These are phyloP conservation scores for Citrullus amarus DNA, from an alignment of 306 rosid genomes.

Conservation along the genomic window DNA sequence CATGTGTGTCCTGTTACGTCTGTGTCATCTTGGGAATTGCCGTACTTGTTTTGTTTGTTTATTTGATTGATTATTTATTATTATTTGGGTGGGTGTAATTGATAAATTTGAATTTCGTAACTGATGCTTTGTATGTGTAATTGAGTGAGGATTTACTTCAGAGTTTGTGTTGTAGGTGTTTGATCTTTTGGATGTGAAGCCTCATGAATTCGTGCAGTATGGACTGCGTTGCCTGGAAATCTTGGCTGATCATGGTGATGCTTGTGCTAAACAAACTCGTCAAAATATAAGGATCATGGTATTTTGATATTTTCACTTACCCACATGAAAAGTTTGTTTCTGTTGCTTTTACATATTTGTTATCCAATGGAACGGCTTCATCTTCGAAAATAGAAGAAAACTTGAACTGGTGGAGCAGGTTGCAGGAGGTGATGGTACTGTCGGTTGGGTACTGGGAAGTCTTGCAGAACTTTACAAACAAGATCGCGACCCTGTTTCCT, in stretches of 20 bases:
- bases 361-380: background rate
- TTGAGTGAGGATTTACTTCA: background rate
- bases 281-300: conserved; percentile 77
- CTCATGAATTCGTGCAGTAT: conserved; percentile 65
- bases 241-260: conserved; percentile 56
- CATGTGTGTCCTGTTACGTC: background rate
- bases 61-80: background rate
- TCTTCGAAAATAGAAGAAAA: background rate
- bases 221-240: conserved; percentile 78
- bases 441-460: conserved; percentile 95
- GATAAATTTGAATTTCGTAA: background rate
- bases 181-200: conserved; percentile 76
- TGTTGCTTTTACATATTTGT: background rate
- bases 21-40: background rate
- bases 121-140: background rate
- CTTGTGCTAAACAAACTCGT: conserved; percentile 74
- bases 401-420: conserved; percentile 45
- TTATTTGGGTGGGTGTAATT: background rate
- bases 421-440: conserved; percentile 99
- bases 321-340: background rate
- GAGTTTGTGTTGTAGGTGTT: conserved; percentile 52
- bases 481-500: conserved; percentile 67
- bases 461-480: conserved; percentile 45
- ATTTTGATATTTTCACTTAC: conserved; percentile 48
- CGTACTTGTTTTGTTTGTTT: background rate